Evolutionary conservation across 2,329 filamentous ascomycete genomes (phyloP).

Genomic region (Monascus ruber): DNA sequence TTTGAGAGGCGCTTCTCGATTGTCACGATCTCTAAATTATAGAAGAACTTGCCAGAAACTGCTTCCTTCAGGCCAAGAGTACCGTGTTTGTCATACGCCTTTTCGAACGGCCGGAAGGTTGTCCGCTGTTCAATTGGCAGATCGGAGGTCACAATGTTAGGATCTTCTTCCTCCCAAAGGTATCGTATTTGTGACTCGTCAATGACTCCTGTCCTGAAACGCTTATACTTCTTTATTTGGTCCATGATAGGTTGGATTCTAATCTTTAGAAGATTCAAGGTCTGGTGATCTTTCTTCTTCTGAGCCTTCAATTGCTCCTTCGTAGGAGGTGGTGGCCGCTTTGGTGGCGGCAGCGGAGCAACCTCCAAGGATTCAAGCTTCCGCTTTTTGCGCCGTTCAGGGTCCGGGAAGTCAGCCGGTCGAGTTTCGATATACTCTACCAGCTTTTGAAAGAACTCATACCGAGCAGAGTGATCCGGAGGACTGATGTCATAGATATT

Average conservation of each 20-base stretch:
- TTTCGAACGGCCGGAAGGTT: constrained; percentile 62
- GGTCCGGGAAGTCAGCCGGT: constrained; percentile 78
- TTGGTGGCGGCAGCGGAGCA: constrained; percentile 60
- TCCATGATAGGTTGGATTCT: constrained; percentile 93
- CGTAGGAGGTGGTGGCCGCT: constrained; percentile 48
- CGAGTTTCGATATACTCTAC: constrained; percentile 66
- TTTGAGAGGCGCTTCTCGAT: constrained; percentile 97
- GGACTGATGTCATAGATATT: constrained; percentile 61
- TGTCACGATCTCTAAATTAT: constrained; percentile 83
- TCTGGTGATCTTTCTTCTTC: constrained; percentile 70
- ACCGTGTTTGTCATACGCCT: constrained; percentile 67
- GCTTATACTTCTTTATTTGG: constrained; percentile 86
- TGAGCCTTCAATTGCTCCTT: constrained; percentile 73
- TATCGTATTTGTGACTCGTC: constrained; percentile 65
- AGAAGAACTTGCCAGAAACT: constrained; percentile 72
- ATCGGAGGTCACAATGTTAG: constrained; percentile 51
- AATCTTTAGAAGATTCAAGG: constrained; percentile 78
- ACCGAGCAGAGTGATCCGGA: constrained; percentile 53
- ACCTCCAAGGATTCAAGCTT: constrained; percentile 65
- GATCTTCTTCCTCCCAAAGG: constrained; percentile 72
- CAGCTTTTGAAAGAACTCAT: constrained; percentile 67
- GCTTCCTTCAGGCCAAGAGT: constrained; percentile 65
- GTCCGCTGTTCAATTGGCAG: constrained; percentile 47
- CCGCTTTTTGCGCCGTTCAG: constrained; percentile 73
- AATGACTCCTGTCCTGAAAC: constrained; percentile 73